Evolutionary conservation across 1,284 basidiomycete species (phyloP), one percentile per base, ranked within the genome.

Genomic region (Lentinus polychrous): DNA sequence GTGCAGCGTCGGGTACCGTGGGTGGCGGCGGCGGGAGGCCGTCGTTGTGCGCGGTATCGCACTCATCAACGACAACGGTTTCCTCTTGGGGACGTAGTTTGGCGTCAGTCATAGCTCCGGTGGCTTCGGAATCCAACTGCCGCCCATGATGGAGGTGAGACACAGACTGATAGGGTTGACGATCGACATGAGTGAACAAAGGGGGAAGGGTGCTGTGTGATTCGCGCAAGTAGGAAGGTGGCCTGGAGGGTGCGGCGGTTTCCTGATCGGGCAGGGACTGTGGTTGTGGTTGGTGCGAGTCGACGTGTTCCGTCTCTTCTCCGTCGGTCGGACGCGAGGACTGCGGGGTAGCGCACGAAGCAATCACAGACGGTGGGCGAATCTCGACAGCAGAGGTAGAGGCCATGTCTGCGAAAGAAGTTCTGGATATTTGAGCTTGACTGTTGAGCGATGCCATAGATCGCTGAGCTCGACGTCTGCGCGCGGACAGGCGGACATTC

Each of bases 401-500:
- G 8, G 39, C 22, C 5, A 4, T 37, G 6, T 18, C 18, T 5
- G 35, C 35, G 17, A 40, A 18, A 20, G 39, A 40, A 7, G 39
- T 40, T 20, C 39, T 8, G 4, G 39, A 40, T 5, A 6, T 22
- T 23, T 23, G 39, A 6, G 39, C 39, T 8, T 20, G 39, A 17
- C n/a, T 2, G 40, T 32, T 17, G 43, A 35, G 24, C 14, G 42
- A 34, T 2, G 45, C 15, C 5, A 35, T 36, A 0, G 52, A 46
- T 24, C 45, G 41, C 15, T 59, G 60, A 27, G 59, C 62, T 40
- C 76, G 67, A 49, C 84, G 69, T 43, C 78, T 74, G 35, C 81
- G 74, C 12, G 75, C 75, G 20, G 75, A 69, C 48, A 76, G 71
- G 22, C 76, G 73, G 12, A 76, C 71, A 43, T 79, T 78, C 2